phyloP scores from a whole-genome alignment of 1,284 basidiomycete genomes.

The Mycosarcoma maydis region DNA sequence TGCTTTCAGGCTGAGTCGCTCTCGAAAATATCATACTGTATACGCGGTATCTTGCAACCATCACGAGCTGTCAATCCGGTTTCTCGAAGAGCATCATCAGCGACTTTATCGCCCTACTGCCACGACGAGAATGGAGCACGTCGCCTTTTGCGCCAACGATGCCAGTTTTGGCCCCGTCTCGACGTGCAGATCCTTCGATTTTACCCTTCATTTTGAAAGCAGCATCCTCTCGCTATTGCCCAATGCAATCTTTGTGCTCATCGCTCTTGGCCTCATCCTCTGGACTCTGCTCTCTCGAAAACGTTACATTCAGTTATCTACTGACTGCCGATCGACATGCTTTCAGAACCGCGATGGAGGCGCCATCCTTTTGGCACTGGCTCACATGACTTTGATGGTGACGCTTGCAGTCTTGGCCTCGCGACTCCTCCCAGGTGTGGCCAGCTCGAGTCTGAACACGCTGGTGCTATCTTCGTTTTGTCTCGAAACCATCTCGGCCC shows the following conservation, averaged over 20 bases:
- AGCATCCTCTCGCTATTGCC: conserved; percentile 23
- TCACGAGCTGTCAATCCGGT: too few relatives aligned
- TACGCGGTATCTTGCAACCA: too few relatives aligned
- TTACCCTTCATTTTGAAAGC: conserved; percentile 32
- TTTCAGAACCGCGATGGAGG: conserved; percentile 12
- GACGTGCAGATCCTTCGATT: conserved; percentile 38
- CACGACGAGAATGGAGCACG: neutral
- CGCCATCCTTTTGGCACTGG: conserved; percentile 2
- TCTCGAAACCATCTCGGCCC: conserved; percentile 14
- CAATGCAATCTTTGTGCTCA: conserved; percentile 11
- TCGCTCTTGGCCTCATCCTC: conserved; percentile 5
- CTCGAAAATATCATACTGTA: too few relatives aligned
- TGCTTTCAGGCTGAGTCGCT: too few relatives aligned
- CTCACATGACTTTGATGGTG: conserved; percentile 4
- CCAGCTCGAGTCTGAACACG: neutral
- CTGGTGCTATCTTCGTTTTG: conserved; percentile 5
- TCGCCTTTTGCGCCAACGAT: conserved; percentile 7
- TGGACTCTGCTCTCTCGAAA: conserved; percentile 3
- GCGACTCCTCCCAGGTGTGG: conserved; percentile 1
- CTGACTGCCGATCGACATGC: conserved; percentile 1
- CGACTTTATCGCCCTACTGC: too few relatives aligned
- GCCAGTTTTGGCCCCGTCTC: conserved; percentile 24
- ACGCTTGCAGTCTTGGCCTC: conserved; percentile 3
- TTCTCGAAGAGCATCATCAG: too few relatives aligned
- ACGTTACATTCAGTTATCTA: conserved; percentile 1